A percentile compares a stretch with the other conserved stretches of the same genome.
Evolutionary conservation across 1,284 basidiomycete species (phyloP).

Genomic region (Paramarasmius palmivorus): DNA sequence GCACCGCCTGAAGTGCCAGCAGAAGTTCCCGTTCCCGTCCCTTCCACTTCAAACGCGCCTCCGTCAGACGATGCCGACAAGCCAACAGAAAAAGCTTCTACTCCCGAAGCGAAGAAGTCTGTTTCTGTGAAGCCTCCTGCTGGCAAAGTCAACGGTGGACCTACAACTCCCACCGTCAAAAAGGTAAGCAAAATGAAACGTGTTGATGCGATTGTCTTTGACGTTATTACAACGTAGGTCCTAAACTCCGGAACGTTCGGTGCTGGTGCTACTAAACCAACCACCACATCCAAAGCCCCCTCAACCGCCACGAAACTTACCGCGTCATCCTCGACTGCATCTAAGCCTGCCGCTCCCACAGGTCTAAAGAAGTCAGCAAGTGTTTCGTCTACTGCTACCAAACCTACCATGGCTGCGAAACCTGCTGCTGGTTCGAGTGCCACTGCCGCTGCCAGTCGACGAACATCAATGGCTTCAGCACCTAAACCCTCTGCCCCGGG

Average conservation of each 20-base stretch:
- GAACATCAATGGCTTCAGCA: conserved; percentile 47
- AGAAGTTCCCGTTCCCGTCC: conserved; percentile 15
- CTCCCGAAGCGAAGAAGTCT: conserved; percentile 19
- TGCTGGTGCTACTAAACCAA: conserved; percentile 52
- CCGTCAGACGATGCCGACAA: conserved; percentile 14
- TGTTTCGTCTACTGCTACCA: conserved; percentile 38
- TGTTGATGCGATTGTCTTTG: conserved; percentile 26
- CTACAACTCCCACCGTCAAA: conserved; percentile 59
- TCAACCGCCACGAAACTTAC: conserved; percentile 38
- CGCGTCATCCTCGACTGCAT: conserved; percentile 28
- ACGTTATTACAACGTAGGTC: conserved; percentile 45
- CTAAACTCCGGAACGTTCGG: conserved; percentile 70
- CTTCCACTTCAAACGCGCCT: conserved; percentile 11
- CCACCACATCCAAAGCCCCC: conserved; percentile 13
- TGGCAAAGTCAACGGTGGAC: conserved; percentile 44
- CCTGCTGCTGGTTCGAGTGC: conserved; percentile 24
- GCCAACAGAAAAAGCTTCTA: conserved; percentile 12
- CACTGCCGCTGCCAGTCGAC: conserved; percentile 36
- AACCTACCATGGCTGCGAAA: conserved; percentile 38
- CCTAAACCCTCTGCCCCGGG: conserved; percentile 36
- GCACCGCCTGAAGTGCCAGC: conserved; percentile 8
- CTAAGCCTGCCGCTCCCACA: conserved; percentile 32
- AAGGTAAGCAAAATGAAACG: conserved; percentile 49
- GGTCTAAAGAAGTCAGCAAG: conserved; percentile 52
- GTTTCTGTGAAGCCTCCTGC: conserved; percentile 36